These are phyloP conservation scores for Leccinum subtestaceum DNA, from an alignment of 768 basidiomycete genomes.

Conservation along the genomic window DNA sequence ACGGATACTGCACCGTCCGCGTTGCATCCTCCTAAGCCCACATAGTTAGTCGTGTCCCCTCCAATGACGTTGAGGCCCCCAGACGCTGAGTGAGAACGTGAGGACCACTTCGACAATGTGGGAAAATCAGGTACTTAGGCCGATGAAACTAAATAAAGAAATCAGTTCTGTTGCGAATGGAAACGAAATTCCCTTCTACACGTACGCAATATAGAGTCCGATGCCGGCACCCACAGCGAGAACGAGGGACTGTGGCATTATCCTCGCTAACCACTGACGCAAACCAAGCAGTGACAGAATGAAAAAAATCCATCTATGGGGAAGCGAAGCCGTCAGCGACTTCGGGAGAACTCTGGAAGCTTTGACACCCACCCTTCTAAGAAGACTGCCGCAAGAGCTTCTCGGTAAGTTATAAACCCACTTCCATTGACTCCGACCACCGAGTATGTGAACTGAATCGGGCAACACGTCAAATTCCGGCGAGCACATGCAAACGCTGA, in stretches of 20 bases:
- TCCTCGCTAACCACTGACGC: slow-evolving; percentile 85
- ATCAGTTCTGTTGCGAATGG: background rate
- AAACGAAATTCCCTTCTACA: slow-evolving; percentile 16
- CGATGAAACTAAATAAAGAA: slow-evolving; percentile 56
- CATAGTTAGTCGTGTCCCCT: slow-evolving; percentile 64
- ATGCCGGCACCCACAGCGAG: slow-evolving; percentile 85
- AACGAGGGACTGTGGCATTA: slow-evolving; percentile 86
- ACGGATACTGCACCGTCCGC: slow-evolving; percentile 38
- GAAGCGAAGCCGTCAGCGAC: background rate
- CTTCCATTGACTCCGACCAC: slow-evolving; percentile 83
- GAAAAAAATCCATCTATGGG: slow-evolving; percentile 73
- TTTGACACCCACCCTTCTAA: slow-evolving; percentile 65
- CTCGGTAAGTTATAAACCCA: slow-evolving; percentile 64
- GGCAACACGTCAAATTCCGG: background rate
- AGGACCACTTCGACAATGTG: background rate
- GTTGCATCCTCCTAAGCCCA: slow-evolving; percentile 75
- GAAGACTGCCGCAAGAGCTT: slow-evolving; percentile 84
- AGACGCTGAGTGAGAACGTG: slow-evolving; percentile 40
- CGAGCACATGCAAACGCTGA: background rate
- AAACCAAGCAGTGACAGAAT: slow-evolving; percentile 76
- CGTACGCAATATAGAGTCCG: slow-evolving; percentile 82
- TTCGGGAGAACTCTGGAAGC: background rate
- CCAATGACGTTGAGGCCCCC: slow-evolving; percentile 75
- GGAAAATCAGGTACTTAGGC: slow-evolving; percentile 49
- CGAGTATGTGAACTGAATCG: slow-evolving; percentile 76